Evolutionary conservation across 2,329 filamentous ascomycete genomes (phyloP).

Genomic region (Didymella keratinophila): DNA sequence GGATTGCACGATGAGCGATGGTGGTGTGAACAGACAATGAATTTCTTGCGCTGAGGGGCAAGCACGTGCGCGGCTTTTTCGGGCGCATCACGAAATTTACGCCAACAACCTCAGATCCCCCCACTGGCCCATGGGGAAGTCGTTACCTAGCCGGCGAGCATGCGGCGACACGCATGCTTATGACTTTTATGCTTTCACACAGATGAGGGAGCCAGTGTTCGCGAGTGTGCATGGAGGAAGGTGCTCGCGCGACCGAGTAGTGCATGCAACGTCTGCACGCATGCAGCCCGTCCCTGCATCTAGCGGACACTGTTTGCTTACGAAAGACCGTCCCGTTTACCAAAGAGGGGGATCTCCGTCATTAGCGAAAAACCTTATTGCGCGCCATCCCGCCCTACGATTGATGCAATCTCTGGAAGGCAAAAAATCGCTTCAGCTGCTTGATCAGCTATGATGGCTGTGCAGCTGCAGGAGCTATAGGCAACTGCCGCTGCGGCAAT

Average conservation of each 20-base stretch:
- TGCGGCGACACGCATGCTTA: not conserved
- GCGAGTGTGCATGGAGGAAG: not conserved
- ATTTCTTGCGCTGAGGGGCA: not conserved
- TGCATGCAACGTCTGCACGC: constrained; percentile 1
- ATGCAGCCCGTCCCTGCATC: constrained; percentile 12
- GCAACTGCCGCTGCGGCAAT: not conserved
- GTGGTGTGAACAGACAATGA: not conserved
- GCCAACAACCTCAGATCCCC: constrained; percentile 12
- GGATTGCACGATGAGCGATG: not conserved
- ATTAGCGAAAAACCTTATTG: constrained; percentile 13
- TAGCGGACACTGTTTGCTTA: constrained; percentile 4
- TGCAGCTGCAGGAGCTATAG: not conserved
- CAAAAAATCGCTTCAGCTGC: not conserved
- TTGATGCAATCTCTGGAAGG: not conserved
- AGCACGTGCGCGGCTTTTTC: constrained; percentile 1
- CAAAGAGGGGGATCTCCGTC: constrained; percentile 8
- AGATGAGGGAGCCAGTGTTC: not conserved
- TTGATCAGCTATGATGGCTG: not conserved
- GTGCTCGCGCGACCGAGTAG: not conserved
- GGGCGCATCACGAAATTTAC: constrained; percentile 2
- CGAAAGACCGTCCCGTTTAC: not conserved
- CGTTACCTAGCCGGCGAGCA: constrained; percentile 1
- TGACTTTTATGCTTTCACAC: not conserved
- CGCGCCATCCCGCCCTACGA: constrained; percentile 5
- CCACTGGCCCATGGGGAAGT: constrained; percentile 9